phyloP scores from a whole-genome alignment of 306 rosid genomes.

The Myrica gale region DNA sequence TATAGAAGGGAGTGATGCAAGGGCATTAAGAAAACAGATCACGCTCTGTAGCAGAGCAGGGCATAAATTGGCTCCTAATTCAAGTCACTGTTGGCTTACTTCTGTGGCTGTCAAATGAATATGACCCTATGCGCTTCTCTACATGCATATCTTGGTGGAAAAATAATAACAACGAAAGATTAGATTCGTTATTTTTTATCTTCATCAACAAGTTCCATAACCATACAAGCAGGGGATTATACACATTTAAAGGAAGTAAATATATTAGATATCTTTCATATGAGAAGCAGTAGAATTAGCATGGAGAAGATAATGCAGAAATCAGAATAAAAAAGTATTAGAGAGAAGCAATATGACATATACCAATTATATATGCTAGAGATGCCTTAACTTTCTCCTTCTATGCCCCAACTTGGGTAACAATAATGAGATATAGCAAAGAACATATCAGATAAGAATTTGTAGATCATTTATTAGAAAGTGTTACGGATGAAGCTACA shows the following conservation, averaged over 20 bases:
- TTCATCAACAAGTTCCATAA: not conserved
- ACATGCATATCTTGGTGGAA: constrained; percentile 1
- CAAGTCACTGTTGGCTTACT: too few species aligned
- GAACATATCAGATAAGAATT: too few species aligned
- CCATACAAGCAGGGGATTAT: not conserved
- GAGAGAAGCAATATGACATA: constrained; percentile 1
- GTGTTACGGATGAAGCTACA: not conserved
- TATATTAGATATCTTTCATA: not conserved
- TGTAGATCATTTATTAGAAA: not conserved
- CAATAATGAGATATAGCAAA: not conserved
- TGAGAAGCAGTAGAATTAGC: not conserved
- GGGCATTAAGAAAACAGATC: too few species aligned
- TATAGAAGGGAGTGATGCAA: too few species aligned
- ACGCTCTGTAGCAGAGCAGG: too few species aligned
- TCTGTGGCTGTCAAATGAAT: too few species aligned
- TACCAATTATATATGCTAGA: not conserved
- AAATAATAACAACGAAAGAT: not conserved
- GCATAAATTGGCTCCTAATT: too few species aligned
- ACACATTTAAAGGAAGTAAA: not conserved
- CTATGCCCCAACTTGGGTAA: not conserved
- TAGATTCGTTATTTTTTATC: not conserved
- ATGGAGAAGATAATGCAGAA: not conserved
- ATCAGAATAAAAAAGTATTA: not conserved
- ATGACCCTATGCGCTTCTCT: not conserved
- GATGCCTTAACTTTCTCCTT: not conserved